A percentile compares a stretch with the other conserved stretches of the same genome.
Conservation (phyloP, 2,329 filamentous ascomycete species). For the Penicillium sp. region DNA sequence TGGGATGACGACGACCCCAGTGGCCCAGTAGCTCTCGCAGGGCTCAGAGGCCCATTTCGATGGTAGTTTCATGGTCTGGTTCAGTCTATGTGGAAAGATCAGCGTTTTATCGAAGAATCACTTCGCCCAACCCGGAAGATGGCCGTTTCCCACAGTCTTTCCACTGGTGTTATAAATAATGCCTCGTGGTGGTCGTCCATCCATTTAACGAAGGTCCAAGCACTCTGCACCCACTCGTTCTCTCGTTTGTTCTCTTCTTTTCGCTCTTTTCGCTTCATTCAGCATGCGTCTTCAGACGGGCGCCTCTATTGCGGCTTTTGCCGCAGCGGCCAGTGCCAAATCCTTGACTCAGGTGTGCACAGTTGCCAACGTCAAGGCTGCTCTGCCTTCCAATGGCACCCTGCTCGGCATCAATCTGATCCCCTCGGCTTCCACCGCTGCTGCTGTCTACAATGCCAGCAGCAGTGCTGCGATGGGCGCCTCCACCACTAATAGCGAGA, state of each 20-base stretch:
- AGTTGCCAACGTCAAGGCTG: constrained; percentile 43
- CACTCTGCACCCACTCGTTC: background rate
- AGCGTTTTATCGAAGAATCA: constrained; percentile 3
- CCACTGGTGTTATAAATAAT: background rate
- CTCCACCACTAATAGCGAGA: constrained; percentile 24
- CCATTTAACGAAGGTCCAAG: too few species aligned
- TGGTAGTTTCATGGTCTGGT: constrained; percentile 4
- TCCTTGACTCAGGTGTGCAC: constrained; percentile 46
- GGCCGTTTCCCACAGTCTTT: constrained; percentile 1
- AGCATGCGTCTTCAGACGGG: constrained; percentile 25
- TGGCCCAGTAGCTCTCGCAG: background rate
- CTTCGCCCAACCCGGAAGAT: constrained; percentile 1
- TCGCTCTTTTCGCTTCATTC: constrained; percentile 5
- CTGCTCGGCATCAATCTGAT: constrained; percentile 43
- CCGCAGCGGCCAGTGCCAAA: constrained; percentile 31
- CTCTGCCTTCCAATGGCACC: constrained; percentile 45
- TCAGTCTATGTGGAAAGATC: constrained; percentile 12
- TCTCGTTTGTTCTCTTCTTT: background rate
- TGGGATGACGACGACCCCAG: constrained; percentile 11
- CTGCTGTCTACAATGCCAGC: constrained; percentile 38
- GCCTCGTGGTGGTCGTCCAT: background rate
- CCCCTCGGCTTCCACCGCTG: constrained; percentile 44
- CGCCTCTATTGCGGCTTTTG: constrained; percentile 21
- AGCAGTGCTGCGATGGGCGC: constrained; percentile 20
- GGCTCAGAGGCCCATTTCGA: background rate